Evolutionary conservation across 352 stramenopile genomes (phyloP).

Genomic region (Stramenopiles sp.): DNA sequence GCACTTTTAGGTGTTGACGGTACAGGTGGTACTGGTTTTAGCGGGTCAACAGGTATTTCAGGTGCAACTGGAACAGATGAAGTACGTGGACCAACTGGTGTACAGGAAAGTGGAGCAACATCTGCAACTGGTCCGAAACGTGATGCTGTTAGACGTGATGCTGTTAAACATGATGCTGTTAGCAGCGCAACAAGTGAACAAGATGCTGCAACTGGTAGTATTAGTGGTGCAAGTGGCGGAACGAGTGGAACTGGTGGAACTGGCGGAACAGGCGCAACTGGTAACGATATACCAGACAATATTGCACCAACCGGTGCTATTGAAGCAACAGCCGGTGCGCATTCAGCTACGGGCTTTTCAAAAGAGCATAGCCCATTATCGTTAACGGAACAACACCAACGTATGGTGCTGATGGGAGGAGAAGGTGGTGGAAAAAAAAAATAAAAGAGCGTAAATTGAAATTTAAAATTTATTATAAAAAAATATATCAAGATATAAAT

Average conservation of each 20-base stretch:
- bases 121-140: neutral
- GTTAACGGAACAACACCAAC: neutral
- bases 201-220: neutral
- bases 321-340: neutral
- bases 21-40: neutral
- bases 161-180: no score
- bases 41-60: neutral
- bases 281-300: neutral
- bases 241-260: neutral
- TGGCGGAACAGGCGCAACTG: neutral
- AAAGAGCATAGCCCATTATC: slow-evolving; percentile 2
- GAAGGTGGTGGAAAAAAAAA: neutral
- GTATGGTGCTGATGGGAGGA: neutral
- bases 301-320: neutral
- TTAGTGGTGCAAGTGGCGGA: neutral
- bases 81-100: neutral
- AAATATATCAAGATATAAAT: slow-evolving; percentile 8
- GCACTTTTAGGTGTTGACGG: neutral
- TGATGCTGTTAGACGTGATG: no score
- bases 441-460: neutral
- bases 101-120: neutral
- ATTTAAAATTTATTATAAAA: slow-evolving; percentile 7
- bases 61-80: neutral
- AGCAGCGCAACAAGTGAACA: neutral
- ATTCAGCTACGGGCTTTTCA: slow-evolving; percentile 4